These are phyloP conservation scores for Amanita brunnescens DNA, from an alignment of 768 basidiomycete genomes.

Conservation along the genomic window DNA sequence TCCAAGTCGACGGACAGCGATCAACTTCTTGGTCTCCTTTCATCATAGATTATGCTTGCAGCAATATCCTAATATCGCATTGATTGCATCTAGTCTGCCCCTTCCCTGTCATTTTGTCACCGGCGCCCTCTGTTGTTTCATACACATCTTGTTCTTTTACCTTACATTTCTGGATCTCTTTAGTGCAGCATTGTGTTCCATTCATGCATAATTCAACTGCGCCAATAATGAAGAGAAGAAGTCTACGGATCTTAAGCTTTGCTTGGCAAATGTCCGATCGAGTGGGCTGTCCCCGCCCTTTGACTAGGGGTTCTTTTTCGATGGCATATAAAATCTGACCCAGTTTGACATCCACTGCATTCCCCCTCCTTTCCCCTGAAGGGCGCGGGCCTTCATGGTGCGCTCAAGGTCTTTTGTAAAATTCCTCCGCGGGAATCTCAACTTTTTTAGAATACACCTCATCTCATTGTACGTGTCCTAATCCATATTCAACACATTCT, in stretches of 20 bases:
- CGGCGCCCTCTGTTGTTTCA: conserved; percentile 12
- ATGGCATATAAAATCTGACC: too few species aligned
- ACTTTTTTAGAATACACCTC: conserved; percentile 58
- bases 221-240: background rate
- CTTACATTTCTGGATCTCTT: conserved; percentile 8
- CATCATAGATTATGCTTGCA: conserved; percentile 19
- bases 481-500: too few species aligned
- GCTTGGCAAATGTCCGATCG: too few species aligned
- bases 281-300: too few species aligned
- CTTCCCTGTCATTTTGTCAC: conserved; percentile 13
- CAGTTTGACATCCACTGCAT: background rate
- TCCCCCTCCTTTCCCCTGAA: background rate
- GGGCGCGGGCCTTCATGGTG: background rate
- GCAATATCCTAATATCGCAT: conserved; percentile 12
- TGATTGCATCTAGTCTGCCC: conserved; percentile 18
- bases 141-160: conserved; percentile 8
- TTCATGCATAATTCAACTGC: background rate
- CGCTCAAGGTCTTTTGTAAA: conserved; percentile 2
- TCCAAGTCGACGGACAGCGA: conserved; percentile 54
- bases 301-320: too few species aligned
- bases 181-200: background rate
- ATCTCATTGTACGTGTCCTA: conserved; percentile 43
- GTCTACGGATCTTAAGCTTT: too few species aligned
- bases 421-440: conserved; percentile 40
- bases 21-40: conserved; percentile 50